Evolutionary conservation across 2,329 filamentous ascomycete species (phyloP), one percentile per base, ranked within the genome.

Genomic region (Xylaria sp.): DNA sequence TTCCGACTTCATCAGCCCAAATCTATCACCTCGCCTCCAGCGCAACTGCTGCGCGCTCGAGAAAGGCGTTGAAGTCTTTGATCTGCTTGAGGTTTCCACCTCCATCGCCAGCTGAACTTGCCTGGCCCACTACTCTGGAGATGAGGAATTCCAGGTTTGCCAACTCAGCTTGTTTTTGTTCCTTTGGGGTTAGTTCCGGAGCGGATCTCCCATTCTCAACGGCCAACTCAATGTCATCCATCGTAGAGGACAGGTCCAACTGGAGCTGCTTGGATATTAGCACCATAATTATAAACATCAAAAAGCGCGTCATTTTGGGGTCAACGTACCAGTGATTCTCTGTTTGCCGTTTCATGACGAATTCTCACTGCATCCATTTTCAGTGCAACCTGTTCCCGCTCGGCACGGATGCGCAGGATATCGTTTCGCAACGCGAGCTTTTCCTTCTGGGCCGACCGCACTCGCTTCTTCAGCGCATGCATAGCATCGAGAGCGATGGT

Each of bases 151-250:
- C 84, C 0, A 85, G 74, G 39, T 85, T 86, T 34, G 76, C 76
- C 44, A 84, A 69, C 24, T 84, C 79, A 1, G 78, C 78, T 42
- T 69, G 68, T 58, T 79, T 80, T 58, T 80, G 72, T 57, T 76
- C 75, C 13, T 76, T 73, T 1, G 71, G 66, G 1, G 76, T 69
- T 9, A 81, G 69, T 20, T 80, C 75, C 1, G 78, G 72, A 1
- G 79, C 80, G 20, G 77, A 76, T 4, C 75, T 74, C 38, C 78
- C 78, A 41, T 78, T 76, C 44, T 80, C 77, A 8, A 81, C 74
- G 0, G 80, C 83, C 17, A 87, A 69, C 48, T 87, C 84, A 50
- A 88, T 78, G 53, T 87, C 81, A 59, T 87, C 80, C 77, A 87
- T 82, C 6, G 79, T 69, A 2, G 78, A 76, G 17, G 85, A 88